These are phyloP conservation scores for Arctostaphylos glauca DNA, from an alignment of 148 eudicot genomes.

Conservation along the genomic window DNA sequence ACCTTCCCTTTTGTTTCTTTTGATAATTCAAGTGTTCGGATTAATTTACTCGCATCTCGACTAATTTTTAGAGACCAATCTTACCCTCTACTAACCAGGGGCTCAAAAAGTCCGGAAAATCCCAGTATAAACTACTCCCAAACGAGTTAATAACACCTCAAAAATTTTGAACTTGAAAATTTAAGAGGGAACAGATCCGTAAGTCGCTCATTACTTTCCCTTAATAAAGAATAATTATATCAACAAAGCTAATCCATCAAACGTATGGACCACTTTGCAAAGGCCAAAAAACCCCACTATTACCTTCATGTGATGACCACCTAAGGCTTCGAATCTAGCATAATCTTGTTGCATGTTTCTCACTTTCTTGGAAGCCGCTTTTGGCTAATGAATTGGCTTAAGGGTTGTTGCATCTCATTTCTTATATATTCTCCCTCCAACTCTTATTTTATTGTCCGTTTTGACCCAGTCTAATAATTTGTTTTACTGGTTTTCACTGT, in stretches of 20 bases:
- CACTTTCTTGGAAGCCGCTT: constrained; percentile 28
- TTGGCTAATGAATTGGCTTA: neutral
- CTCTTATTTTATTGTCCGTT: neutral
- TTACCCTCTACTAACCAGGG: too few species aligned
- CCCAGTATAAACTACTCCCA: too few species aligned
- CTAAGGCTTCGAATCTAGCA: constrained; percentile 24
- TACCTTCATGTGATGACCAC: constrained; percentile 37
- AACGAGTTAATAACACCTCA: too few species aligned
- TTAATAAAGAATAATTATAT: constrained; percentile 21
- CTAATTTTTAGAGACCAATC: too few species aligned
- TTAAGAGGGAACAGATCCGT: too few species aligned
- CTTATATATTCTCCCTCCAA: neutral
- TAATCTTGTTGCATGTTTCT: constrained; percentile 30
- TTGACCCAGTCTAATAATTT: neutral
- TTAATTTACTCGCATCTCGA: too few species aligned
- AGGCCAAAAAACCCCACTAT: constrained; percentile 11
- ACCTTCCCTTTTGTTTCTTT: neutral
- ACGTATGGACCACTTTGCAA: constrained; percentile 24
- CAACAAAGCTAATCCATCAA: constrained; percentile 16
- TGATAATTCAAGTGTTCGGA: too few species aligned
- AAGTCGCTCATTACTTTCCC: constrained; percentile 1
- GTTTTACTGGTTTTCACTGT: neutral
- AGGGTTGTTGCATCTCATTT: neutral
- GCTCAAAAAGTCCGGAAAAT: too few species aligned
- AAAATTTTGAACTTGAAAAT: too few species aligned